Evolutionary conservation across 257 asterid genomes (phyloP).

Genomic region (Striga asiatica): DNA sequence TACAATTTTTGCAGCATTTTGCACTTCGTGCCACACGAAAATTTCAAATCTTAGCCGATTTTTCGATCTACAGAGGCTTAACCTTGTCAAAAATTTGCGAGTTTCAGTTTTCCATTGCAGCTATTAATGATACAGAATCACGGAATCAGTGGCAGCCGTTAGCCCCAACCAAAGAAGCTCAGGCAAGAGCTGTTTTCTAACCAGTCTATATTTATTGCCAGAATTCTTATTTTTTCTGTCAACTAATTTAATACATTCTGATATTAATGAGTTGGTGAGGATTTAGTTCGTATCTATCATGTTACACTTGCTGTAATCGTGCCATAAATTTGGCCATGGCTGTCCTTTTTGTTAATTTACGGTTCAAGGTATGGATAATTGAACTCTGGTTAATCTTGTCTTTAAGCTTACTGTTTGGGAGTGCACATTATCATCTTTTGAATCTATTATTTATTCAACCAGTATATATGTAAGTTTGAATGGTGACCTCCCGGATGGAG

Average conservation of each 20-base stretch:
- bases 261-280: neutral
- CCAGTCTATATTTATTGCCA: conserved; percentile 8
- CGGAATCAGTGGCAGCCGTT: conserved; percentile 71
- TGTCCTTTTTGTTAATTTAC: no score
- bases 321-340: neutral
- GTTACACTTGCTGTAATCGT: neutral
- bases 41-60: neutral
- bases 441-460: neutral
- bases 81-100: conserved; percentile 5
- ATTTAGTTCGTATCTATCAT: no score
- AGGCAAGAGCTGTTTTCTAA: conserved; percentile 32
- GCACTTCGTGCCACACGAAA: no score
- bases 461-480: no score
- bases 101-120: conserved; percentile 84
- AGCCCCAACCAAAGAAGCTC: conserved; percentile 98
- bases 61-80: neutral
- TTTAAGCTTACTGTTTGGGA: neutral
- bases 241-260: neutral
- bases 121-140: conserved; percentile 81
- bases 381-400: neutral
- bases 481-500: neutral
- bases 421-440: neutral
- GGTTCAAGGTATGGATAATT: neutral
- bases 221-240: neutral
- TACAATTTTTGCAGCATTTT: no score